A percentile compares a stretch with the other conserved stretches of the same genome.
These are phyloP conservation scores for Manihot esculenta DNA, from an alignment of 441 rosid species.

Conservation along the genomic window DNA sequence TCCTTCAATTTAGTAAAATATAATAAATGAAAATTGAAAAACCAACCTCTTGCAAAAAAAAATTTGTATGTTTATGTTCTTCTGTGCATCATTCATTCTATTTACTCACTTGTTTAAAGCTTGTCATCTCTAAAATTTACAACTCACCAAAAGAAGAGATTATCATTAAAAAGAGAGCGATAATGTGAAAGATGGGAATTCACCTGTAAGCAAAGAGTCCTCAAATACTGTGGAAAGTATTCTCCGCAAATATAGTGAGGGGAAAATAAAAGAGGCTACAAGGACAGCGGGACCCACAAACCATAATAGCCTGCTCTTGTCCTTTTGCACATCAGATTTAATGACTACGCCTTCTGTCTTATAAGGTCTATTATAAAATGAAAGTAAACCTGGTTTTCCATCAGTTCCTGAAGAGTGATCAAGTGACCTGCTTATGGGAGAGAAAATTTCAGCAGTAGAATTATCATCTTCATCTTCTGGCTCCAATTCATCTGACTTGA, in stretches of 20 bases:
- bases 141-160: not conserved
- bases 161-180: slow-evolving; percentile 2
- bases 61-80: not conserved
- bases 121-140: not conserved
- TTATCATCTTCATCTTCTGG: slow-evolving; percentile 29
- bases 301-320: slow-evolving; percentile 63
- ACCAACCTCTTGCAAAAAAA: not conserved
- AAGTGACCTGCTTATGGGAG: slow-evolving; percentile 33
- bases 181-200: slow-evolving; percentile 1
- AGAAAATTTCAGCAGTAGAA: slow-evolving; percentile 35
- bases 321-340: slow-evolving; percentile 34
- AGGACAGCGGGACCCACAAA: slow-evolving; percentile 86
- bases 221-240: slow-evolving; percentile 78
- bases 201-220: slow-evolving; percentile 92
- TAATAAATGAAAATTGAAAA: not conserved
- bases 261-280: slow-evolving; percentile 86
- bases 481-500: slow-evolving; percentile 34
- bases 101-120: slow-evolving; percentile 9
- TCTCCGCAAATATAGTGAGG: slow-evolving; percentile 75
- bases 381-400: slow-evolving; percentile 80
- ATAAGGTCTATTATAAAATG: slow-evolving; percentile 67
- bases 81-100: not conserved
- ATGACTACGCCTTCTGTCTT: slow-evolving; percentile 38
- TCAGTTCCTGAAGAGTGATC: slow-evolving; percentile 44
- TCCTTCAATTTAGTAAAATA: not conserved